These are phyloP conservation scores for Parastagonospora nodorum DNA, from an alignment of 2,329 filamentous ascomycete genomes.

Conservation along the genomic window DNA sequence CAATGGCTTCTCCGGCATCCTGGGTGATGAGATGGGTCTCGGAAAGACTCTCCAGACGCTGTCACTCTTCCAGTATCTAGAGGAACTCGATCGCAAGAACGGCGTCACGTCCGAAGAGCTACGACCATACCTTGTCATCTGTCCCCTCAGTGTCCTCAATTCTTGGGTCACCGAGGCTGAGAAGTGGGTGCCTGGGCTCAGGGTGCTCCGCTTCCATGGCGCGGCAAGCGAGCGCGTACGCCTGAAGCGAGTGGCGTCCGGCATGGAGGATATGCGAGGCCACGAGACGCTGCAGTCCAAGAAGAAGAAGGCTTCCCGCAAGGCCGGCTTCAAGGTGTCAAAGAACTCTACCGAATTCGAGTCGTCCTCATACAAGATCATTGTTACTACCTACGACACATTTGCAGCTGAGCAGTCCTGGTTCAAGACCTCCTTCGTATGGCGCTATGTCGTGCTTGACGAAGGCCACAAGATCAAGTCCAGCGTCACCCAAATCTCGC, in stretches of 20 bases:
- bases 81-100: slow-evolving; percentile 76
- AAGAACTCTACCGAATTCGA: slow-evolving; percentile 33
- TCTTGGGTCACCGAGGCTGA: slow-evolving; percentile 99
- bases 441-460: slow-evolving; percentile 99
- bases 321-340: slow-evolving; percentile 57
- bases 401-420: slow-evolving; percentile 96
- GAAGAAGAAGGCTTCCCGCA: slow-evolving; percentile 89
- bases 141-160: slow-evolving; percentile 92
- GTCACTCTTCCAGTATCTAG: slow-evolving; percentile 92
- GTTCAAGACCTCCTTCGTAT: slow-evolving; percentile 91
- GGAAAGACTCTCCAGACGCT: slow-evolving; percentile 99
- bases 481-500: slow-evolving; percentile 52
- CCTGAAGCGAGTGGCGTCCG: slow-evolving; percentile 58
- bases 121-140: slow-evolving; percentile 93
- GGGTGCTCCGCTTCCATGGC: slow-evolving; percentile 92
- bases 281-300: slow-evolving; percentile 71
- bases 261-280: slow-evolving; percentile 53
- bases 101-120: slow-evolving; percentile 61
- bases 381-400: slow-evolving; percentile 97
- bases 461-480: slow-evolving; percentile 99
- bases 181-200: slow-evolving; percentile 90
- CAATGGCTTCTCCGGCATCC: slow-evolving; percentile 98
- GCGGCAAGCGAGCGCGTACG: slow-evolving; percentile 82
- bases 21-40: slow-evolving; percentile 99
- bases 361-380: slow-evolving; percentile 54